Percentiles rank a stretch among this genome's conserved stretches.
Conservation (phyloP, 176 grass and related monocot genomes). For the Elymus sibiricus region DNA sequence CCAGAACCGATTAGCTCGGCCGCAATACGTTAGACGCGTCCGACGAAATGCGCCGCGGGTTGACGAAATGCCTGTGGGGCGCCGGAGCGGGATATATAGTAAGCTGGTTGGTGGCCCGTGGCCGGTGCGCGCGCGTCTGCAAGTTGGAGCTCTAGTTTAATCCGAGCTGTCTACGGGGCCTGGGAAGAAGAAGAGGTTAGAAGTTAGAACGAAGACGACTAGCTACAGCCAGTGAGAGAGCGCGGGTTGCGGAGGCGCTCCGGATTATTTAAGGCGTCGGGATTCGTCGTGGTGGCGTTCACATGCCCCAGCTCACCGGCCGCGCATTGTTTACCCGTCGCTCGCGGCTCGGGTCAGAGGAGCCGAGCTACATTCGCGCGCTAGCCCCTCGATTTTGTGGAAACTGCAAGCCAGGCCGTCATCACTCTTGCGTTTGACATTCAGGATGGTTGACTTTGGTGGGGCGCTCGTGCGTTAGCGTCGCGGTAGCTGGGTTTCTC, state of each 20-base stretch:
- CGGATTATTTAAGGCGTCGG: slow-evolving; percentile 26
- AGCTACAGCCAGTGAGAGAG: background rate
- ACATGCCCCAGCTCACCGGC: slow-evolving; percentile 32
- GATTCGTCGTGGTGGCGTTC: slow-evolving; percentile 22
- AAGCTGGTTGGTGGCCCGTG: slow-evolving; percentile 11
- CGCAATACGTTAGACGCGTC: background rate
- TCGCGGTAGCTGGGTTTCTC: background rate
- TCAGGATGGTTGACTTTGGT: background rate
- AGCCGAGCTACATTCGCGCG: background rate
- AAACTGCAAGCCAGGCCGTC: background rate
- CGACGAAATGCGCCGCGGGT: slow-evolving; percentile 21
- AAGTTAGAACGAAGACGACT: background rate
- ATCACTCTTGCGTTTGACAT: background rate
- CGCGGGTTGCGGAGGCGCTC: slow-evolving; percentile 21
- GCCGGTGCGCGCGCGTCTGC: background rate
- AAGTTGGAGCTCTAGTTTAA: background rate
- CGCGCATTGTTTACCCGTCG: slow-evolving; percentile 24
- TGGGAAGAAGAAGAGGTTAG: background rate
- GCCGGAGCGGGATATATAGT: slow-evolving; percentile 21
- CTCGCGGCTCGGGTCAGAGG: background rate
- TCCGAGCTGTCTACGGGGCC: no score
- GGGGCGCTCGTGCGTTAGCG: background rate
- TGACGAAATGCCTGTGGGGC: background rate
- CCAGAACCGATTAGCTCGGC: background rate
- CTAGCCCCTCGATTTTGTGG: background rate